These are phyloP conservation scores for Lactarius sp. DNA, from an alignment of 768 basidiomycete species.

Conservation along the genomic window DNA sequence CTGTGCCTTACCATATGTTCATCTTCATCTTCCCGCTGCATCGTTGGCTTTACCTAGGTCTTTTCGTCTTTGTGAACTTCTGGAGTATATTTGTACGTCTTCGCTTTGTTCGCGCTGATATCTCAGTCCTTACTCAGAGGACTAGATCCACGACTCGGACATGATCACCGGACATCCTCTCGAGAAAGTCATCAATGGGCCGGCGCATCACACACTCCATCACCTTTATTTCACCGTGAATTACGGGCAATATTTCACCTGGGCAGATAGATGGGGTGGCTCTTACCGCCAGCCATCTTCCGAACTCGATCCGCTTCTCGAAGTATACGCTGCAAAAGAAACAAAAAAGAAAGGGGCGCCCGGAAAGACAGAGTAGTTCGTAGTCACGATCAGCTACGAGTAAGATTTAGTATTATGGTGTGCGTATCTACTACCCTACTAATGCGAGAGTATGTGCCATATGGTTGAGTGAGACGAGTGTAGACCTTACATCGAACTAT, in stretches of 20 bases:
- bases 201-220: constrained; percentile 95
- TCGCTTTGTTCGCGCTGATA: background rate
- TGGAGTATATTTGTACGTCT: constrained; percentile 86
- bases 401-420: constrained; percentile 8
- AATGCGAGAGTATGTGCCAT: background rate
- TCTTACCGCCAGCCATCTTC: constrained; percentile 89
- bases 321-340: constrained; percentile 41
- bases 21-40: constrained; percentile 88
- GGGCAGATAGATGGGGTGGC: constrained; percentile 77
- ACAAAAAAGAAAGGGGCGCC: constrained; percentile 16
- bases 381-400: background rate
- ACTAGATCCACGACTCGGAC: constrained; percentile 95
- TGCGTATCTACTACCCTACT: constrained; percentile 14
- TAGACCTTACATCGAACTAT: background rate
- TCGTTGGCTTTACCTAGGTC: constrained; percentile 71
- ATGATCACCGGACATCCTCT: constrained; percentile 92
- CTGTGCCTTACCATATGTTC: constrained; percentile 92
- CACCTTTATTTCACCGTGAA: constrained; percentile 97
- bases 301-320: constrained; percentile 78
- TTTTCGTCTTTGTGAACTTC: constrained; percentile 90
- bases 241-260: constrained; percentile 97
- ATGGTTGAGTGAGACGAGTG: background rate
- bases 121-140: background rate
- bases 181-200: constrained; percentile 93
- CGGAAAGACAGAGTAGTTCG: constrained; percentile 14